Evolutionary conservation across 495 filamentous ascomycete species (phyloP), one percentile per base, ranked within the genome.

Genomic region (Penicillium maclennaniae): DNA sequence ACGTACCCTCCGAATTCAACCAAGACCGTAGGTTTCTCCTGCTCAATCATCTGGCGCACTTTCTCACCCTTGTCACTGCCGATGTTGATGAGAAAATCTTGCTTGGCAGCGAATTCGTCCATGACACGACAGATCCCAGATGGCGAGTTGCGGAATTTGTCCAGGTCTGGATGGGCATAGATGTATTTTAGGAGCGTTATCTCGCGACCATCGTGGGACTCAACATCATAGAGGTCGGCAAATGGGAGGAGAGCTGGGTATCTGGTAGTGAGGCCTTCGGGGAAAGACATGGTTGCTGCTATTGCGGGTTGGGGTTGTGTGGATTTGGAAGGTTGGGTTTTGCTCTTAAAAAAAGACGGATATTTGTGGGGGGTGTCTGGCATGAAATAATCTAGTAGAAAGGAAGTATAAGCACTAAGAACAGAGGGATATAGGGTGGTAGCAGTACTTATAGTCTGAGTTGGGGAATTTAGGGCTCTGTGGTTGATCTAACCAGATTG

Each of bases 81-180:
- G 26, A 90, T 77, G 58, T 89, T 90, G 79, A 89, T 90, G n/a
- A 90, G 75, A 41, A 86, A 86, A 34, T 82, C 86, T 27, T 78
- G 63, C 4, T 79, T 79, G 10, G 75, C 69, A 21, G 75, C 85
- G 62, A 76, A 90, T 23, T 83, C 75, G 58, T 90, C 87, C 55
- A 91, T 89, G 6, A 73, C 79, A 17, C 69, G 53, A 1, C 88
- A 70, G 17, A 91, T 76, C 19, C 62, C 69, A 1, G 60, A 38
- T 1, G 87, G 87, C 10, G 77, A 81, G 16, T 75, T 76, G 16
- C 80, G 73, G 20, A 89, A 69, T 39, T 76, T 55, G 4, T 78
- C 69, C 50, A 78, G 51, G 43, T 72, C 53, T 2, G 82, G 77
- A 49, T 79, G 78, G 31, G 52, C 59, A 61, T 55, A 84, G 36